phyloP scores from a whole-genome alignment of 768 basidiomycete species.

The Agrocybe pediades region DNA sequence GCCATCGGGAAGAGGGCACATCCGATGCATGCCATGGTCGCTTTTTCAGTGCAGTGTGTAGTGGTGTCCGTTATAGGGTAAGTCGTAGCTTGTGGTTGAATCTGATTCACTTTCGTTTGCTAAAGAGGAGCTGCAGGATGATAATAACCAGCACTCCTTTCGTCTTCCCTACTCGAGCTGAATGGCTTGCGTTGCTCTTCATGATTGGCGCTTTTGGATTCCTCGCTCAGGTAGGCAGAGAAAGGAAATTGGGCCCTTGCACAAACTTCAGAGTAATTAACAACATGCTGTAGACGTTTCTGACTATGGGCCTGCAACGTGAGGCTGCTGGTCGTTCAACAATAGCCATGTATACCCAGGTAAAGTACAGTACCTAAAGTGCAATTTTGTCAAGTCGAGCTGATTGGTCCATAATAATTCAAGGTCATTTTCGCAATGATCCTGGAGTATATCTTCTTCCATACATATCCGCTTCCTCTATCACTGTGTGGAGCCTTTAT shows the following conservation, averaged over 20 bases:
- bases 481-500: constrained; percentile 62
- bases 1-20: constrained; percentile 77
- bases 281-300: constrained; percentile 52
- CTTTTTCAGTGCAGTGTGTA: constrained; percentile 62
- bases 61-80: constrained; percentile 35
- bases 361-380: no score
- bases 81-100: constrained; percentile 9
- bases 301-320: constrained; percentile 25
- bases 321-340: constrained; percentile 37
- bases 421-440: constrained; percentile 65
- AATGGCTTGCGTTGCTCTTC: constrained; percentile 46
- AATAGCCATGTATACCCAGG: constrained; percentile 50
- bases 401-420: background rate
- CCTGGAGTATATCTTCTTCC: constrained; percentile 65
- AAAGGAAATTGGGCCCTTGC: no score
- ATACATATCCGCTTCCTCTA: constrained; percentile 52
- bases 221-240: constrained; percentile 43
- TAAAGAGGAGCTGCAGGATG: constrained; percentile 35
- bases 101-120: background rate
- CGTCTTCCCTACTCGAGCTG: constrained; percentile 43
- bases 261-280: no score
- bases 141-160: constrained; percentile 35
- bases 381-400: background rate
- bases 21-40: constrained; percentile 67
- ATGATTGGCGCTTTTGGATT: constrained; percentile 56